A percentile compares a stretch with the other conserved stretches of the same genome.
These are phyloP conservation scores for Arabidopsis suecica DNA, from an alignment of 345 rosid species.

Conservation along the genomic window DNA sequence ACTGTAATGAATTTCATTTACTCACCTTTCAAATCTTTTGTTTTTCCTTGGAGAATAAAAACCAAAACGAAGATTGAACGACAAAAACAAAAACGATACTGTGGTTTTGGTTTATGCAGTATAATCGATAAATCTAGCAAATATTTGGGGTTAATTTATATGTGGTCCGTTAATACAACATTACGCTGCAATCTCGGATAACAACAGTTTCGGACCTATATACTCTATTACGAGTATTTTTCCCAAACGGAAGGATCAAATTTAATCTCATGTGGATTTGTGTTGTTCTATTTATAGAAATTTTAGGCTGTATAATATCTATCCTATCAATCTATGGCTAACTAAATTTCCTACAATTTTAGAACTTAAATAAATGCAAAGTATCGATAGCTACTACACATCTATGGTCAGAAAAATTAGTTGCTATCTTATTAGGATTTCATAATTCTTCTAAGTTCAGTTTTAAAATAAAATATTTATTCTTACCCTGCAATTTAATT, in stretches of 20 bases:
- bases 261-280: background rate
- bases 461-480: background rate
- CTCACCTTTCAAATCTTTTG: conserved; percentile 21
- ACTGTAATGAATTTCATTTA: background rate
- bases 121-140: background rate
- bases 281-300: background rate
- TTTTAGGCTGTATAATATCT: too few species aligned
- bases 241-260: background rate
- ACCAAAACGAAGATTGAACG: conserved; percentile 29
- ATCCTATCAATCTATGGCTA: too few species aligned
- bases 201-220: background rate
- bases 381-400: too few species aligned
- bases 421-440: background rate
- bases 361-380: too few species aligned
- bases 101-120: background rate
- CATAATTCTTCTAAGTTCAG: background rate
- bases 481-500: background rate
- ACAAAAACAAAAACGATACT: background rate
- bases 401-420: background rate
- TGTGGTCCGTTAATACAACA: too few species aligned
- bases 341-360: too few species aligned
- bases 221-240: background rate
- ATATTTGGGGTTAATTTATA: background rate
- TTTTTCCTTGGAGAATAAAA: conserved; percentile 8
- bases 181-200: background rate